Percentiles rank a stretch among this genome's conserved stretches.
Conservation (phyloP, 1,284 basidiomycete genomes). For the Cystobasidiaceae sp. region DNA sequence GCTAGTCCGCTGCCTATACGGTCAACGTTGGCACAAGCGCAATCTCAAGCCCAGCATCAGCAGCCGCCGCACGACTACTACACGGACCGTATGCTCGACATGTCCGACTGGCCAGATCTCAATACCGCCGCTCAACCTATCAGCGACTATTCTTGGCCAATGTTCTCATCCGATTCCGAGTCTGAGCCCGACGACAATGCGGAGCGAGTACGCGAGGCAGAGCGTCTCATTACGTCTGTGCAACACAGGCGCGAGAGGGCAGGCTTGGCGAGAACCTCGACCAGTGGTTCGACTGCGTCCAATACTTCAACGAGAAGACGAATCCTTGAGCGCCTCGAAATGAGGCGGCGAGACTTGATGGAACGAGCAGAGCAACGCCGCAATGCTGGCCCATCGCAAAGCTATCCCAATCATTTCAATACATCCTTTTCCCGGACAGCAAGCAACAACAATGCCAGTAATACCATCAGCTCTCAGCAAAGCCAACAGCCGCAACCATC, state of each 20-base stretch:
- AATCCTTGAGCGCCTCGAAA: conserved; percentile 6
- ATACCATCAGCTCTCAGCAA: background rate
- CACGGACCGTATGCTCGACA: background rate
- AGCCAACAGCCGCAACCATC: too few relatives aligned
- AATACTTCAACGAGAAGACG: background rate
- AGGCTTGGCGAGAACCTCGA: background rate
- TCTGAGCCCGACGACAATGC: background rate
- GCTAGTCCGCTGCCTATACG: conserved; percentile 17
- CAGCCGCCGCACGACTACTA: background rate
- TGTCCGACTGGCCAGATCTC: conserved; percentile 22
- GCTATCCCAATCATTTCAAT: conserved; percentile 12
- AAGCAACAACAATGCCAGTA: background rate
- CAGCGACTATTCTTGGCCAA: background rate
- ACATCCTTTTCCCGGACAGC: conserved; percentile 5
- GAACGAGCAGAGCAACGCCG: conserved; percentile 5
- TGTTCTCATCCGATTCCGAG: background rate
- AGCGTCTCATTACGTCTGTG: background rate
- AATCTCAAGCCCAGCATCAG: background rate
- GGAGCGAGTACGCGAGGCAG: background rate
- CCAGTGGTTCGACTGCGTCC: background rate
- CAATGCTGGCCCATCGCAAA: background rate
- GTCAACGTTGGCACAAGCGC: background rate
- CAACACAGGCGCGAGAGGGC: background rate
- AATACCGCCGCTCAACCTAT: background rate
- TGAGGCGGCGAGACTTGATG: background rate